Evolutionary conservation across 2,329 filamentous ascomycete genomes (phyloP).

Genomic region (Immersiporthe knoxdaviesiana): DNA sequence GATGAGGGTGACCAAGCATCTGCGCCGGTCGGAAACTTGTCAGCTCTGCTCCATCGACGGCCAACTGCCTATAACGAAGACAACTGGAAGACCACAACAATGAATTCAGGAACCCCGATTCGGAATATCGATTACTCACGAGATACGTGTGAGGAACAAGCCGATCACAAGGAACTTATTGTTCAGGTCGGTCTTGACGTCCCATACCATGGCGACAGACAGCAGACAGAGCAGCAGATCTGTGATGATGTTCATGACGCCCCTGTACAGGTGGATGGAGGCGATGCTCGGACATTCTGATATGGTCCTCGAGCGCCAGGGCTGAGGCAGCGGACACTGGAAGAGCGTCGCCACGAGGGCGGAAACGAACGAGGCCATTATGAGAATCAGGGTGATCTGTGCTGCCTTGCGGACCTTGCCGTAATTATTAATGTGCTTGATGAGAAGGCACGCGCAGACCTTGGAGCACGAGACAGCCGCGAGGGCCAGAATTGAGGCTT

Average conservation of each 20-base stretch:
- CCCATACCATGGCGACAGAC: slow-evolving; percentile 30
- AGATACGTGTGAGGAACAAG: slow-evolving; percentile 22
- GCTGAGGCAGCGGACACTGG: slow-evolving; percentile 50
- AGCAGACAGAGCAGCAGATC: slow-evolving; percentile 27
- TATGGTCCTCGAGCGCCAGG: slow-evolving; percentile 20
- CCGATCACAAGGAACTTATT: slow-evolving; percentile 17
- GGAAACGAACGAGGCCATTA: slow-evolving; percentile 12
- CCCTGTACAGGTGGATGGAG: slow-evolving; percentile 25
- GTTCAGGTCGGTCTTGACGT: slow-evolving; percentile 19
- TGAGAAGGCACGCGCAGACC: slow-evolving; percentile 2
- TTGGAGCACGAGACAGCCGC: slow-evolving; percentile 9
- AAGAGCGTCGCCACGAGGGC: slow-evolving; percentile 3
- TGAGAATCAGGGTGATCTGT: not conserved
- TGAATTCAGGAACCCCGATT: not conserved
- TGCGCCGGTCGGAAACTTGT: not conserved
- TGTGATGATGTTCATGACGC: slow-evolving; percentile 26
- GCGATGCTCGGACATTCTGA: slow-evolving; percentile 21
- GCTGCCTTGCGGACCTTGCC: slow-evolving; percentile 1
- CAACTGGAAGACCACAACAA: not conserved
- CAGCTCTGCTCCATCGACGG: not conserved
- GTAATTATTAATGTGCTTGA: slow-evolving; percentile 7
- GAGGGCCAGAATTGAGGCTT: not conserved
- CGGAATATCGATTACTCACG: slow-evolving; percentile 15
- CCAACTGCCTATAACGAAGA: not conserved
- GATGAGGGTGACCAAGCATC: slow-evolving; percentile 21